phyloP scores from a whole-genome alignment of 1,284 basidiomycete genomes.

The Trichosporon sp. region DNA sequence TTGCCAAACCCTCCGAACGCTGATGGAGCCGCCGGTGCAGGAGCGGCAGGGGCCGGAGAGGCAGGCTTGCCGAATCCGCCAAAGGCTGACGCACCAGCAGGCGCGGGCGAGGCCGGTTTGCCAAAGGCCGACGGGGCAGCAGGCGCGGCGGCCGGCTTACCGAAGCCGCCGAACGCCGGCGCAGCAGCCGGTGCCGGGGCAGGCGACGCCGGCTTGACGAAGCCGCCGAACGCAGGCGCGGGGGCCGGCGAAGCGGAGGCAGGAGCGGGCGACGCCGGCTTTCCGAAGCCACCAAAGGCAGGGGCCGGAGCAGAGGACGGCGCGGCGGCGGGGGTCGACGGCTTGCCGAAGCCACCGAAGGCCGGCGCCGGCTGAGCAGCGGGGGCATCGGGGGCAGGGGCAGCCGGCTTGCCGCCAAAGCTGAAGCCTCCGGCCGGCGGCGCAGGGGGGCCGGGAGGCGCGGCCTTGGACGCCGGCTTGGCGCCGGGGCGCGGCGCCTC shows the following conservation, averaged over 20 bases:
- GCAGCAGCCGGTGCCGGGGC: conserved; percentile 9
- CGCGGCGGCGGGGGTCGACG: not conserved
- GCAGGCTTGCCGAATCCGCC: conserved; percentile 1
- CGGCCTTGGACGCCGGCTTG: conserved; percentile 6
- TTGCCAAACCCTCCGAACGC: not conserved
- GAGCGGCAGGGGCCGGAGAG: not conserved
- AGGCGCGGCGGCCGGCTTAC: conserved; percentile 15
- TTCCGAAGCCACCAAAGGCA: conserved; percentile 10
- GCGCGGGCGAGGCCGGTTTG: not conserved
- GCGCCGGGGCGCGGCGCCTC: conserved; percentile 49
- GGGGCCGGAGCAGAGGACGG: not conserved
- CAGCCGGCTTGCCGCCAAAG: conserved; percentile 3
- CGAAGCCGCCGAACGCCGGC: conserved; percentile 14
- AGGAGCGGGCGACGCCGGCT: not conserved
- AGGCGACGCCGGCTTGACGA: not conserved
- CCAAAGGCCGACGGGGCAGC: conserved; percentile 3
- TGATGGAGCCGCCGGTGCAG: conserved; percentile 4
- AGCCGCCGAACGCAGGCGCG: conserved; percentile 5
- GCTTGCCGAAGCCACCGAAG: conserved; percentile 8
- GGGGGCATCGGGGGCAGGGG: not conserved
- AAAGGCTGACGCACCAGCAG: not conserved
- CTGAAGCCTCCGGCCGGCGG: conserved; percentile 5
- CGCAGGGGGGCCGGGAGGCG: not conserved
- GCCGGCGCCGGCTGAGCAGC: not conserved
- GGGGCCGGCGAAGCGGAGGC: conserved; percentile 11